phyloP scores from a whole-genome alignment of 75 land plant species.

The Selaginella moellendorffii region DNA sequence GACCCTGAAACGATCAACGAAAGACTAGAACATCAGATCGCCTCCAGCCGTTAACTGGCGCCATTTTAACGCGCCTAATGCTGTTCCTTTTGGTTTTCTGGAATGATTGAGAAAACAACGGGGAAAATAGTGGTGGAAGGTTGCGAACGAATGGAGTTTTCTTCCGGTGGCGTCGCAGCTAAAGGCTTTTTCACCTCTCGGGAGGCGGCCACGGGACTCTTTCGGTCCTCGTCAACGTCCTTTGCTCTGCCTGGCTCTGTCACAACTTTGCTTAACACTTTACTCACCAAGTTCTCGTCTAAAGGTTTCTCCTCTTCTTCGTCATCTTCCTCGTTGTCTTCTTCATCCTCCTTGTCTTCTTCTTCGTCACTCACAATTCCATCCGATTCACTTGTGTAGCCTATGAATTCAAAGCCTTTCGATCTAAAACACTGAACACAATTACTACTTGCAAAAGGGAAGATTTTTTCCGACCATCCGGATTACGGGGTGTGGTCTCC shows the following conservation, averaged over 20 bases:
- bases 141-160: conserved; percentile 46
- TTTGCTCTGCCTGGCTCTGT: conserved; percentile 7
- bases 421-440: conserved; percentile 18
- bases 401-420: conserved; percentile 91
- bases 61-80: conserved; percentile 80
- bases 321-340: background rate
- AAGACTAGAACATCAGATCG: no score
- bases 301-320: background rate
- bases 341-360: conserved; percentile 27
- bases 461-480: conserved; percentile 45
- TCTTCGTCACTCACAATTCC: conserved; percentile 95
- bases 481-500: conserved; percentile 61
- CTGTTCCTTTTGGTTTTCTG: conserved; percentile 89
- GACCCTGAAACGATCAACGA: no score
- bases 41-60: no score
- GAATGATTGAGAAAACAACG: background rate
- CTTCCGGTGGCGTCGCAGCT: background rate
- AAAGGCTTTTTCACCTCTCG: background rate
- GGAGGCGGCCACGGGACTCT: background rate
- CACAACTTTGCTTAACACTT: conserved; percentile 51
- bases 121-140: conserved; percentile 32
- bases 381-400: conserved; percentile 72
- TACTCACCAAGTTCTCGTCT: conserved; percentile 46
- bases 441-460: background rate
- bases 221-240: background rate